phyloP scores from a whole-genome alignment of 148 eudicot species.

The Arbutus unedo region DNA sequence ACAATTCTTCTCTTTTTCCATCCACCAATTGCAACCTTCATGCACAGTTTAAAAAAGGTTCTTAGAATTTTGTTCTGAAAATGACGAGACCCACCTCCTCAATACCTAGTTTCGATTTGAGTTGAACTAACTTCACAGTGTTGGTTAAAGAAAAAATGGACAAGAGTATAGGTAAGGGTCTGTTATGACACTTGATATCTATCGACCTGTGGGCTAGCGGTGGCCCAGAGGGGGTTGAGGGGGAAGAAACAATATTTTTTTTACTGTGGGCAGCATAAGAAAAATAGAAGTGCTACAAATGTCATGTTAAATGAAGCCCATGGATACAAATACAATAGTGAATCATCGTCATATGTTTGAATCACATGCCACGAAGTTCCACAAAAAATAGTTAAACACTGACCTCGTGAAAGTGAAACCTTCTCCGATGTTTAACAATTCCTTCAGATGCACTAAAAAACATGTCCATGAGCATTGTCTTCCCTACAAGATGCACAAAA shows the following conservation, averaged over 20 bases:
- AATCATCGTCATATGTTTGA: neutral
- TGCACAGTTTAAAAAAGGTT: neutral
- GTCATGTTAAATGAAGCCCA: neutral
- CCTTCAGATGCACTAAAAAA: constrained; percentile 85
- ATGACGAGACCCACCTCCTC: neutral
- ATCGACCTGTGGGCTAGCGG: too few species aligned
- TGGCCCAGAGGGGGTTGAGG: too few species aligned
- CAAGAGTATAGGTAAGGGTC: neutral
- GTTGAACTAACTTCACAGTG: neutral
- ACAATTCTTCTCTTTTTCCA: too few species aligned
- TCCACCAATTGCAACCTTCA: neutral
- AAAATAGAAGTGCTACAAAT: neutral
- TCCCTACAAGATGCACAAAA: constrained; percentile 49
- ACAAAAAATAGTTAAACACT: constrained; percentile 24
- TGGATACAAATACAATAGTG: neutral
- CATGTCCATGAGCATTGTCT: constrained; percentile 99
- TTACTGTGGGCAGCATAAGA: neutral
- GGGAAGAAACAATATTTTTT: too few species aligned
- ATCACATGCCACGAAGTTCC: neutral
- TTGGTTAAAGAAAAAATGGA: neutral
- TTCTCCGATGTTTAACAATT: constrained; percentile 76
- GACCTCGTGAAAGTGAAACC: constrained; percentile 96
- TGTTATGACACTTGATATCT: neutral
- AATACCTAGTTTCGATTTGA: neutral
- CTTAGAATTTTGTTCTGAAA: neutral